Percentiles rank a stretch among this genome's conserved stretches.
phyloP scores from a whole-genome alignment of 805 yeast species.

The Dipodascus albidus region DNA sequence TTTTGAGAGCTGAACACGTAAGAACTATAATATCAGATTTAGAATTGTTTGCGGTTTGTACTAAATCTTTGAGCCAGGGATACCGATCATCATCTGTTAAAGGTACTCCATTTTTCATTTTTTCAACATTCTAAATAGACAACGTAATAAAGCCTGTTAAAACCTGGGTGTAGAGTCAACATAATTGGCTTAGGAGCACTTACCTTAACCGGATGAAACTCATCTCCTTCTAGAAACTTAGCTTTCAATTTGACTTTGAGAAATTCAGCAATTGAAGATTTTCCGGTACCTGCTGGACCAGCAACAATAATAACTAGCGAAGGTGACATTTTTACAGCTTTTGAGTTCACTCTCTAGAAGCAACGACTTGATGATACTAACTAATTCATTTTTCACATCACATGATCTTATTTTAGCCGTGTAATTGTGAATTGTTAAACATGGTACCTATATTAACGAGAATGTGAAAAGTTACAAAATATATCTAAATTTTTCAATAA shows the following conservation, averaged over 20 bases:
- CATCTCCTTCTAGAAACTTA: constrained; percentile 77
- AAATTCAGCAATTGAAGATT: constrained; percentile 59
- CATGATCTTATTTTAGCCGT: not conserved
- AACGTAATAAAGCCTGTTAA: too few species aligned
- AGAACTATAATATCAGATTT: constrained; percentile 35
- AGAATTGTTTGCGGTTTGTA: constrained; percentile 19
- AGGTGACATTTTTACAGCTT: not conserved
- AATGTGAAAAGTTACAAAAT: not conserved
- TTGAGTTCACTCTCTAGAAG: not conserved
- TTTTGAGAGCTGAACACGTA: constrained; percentile 80
- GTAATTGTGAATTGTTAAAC: not conserved
- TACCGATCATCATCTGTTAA: constrained; percentile 83
- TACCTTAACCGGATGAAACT: constrained; percentile 49
- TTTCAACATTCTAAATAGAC: constrained; percentile 43
- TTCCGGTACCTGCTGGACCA: constrained; percentile 97
- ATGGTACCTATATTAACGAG: not conserved
- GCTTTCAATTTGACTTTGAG: constrained; percentile 37
- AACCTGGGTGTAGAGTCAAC: constrained; percentile 10
- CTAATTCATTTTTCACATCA: too few species aligned
- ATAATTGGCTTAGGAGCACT: constrained; percentile 5
- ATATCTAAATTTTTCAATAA: not conserved
- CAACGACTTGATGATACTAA: not conserved
- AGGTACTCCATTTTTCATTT: constrained; percentile 76
- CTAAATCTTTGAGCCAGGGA: constrained; percentile 65
- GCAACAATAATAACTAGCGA: constrained; percentile 37